Evolutionary conservation across 768 basidiomycete species (phyloP).

Genomic region (Tricholoma terreum): DNA sequence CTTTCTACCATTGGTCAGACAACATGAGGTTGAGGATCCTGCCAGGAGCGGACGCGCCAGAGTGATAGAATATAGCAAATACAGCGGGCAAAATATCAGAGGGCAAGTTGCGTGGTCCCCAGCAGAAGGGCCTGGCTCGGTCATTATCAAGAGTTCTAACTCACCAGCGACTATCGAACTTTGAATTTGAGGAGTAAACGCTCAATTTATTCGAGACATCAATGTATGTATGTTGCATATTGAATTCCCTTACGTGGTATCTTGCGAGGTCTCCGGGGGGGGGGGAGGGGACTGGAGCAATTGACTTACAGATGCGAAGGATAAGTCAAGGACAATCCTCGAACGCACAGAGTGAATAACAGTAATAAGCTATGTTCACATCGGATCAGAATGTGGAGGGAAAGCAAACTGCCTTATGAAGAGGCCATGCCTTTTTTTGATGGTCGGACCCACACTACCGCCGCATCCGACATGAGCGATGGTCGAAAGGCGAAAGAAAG

Average conservation of each 20-base stretch:
- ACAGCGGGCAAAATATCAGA: constrained; percentile 3
- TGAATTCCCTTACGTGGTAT: not conserved
- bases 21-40: constrained; percentile 18
- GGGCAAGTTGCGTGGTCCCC: constrained; percentile 18
- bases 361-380: no score
- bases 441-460: constrained; percentile 34
- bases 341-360: no score
- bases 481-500: not conserved
- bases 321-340: no score
- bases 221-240: not conserved
- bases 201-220: no score
- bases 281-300: no score
- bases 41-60: constrained; percentile 21
- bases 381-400: constrained; percentile 22
- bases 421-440: constrained; percentile 35
- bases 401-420: constrained; percentile 35
- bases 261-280: no score
- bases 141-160: constrained; percentile 15
- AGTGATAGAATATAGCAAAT: constrained; percentile 2
- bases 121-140: constrained; percentile 12
- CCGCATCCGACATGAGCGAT: not conserved
- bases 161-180: constrained; percentile 13
- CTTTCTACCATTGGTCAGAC: constrained; percentile 4
- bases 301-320: no score
- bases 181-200: not conserved